Evolutionary conservation across 2,329 filamentous ascomycete species (phyloP).

Genomic region (Penicillium sp.): DNA sequence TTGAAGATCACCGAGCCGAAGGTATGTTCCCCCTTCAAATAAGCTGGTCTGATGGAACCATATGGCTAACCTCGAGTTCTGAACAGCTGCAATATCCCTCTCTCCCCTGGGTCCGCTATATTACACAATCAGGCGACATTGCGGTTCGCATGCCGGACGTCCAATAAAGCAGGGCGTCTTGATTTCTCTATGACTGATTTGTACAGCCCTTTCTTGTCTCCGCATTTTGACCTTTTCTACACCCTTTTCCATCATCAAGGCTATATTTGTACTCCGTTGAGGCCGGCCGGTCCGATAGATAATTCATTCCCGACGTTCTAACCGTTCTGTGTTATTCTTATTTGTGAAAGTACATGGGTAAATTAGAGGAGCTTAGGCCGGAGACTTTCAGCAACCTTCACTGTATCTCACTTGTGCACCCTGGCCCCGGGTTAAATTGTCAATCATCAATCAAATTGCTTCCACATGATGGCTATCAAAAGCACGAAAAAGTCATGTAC

Average conservation of each 20-base stretch:
- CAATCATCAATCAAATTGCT: no score
- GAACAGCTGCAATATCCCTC: constrained; percentile 98
- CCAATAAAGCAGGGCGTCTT: constrained; percentile 54
- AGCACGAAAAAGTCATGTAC: no score
- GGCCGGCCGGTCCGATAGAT: constrained; percentile 34
- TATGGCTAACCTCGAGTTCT: constrained; percentile 4
- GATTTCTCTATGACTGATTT: constrained; percentile 20
- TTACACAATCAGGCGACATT: constrained; percentile 96
- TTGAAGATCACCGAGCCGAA: constrained; percentile 99
- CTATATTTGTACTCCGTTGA: constrained; percentile 24
- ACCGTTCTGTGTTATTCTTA: not conserved
- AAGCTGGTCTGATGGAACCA: not conserved
- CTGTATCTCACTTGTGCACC: not conserved
- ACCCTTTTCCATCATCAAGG: constrained; percentile 2
- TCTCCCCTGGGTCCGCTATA: constrained; percentile 96
- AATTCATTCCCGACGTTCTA: constrained; percentile 24
- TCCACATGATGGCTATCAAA: no score
- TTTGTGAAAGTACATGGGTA: not conserved
- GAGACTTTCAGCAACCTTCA: not conserved
- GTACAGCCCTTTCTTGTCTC: constrained; percentile 23
- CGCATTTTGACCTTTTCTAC: not conserved
- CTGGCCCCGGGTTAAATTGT: no score
- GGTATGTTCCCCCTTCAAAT: constrained; percentile 58
- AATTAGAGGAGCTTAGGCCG: not conserved
- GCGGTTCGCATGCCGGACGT: constrained; percentile 92